Evolutionary conservation across 768 basidiomycete species (phyloP), one percentile per base, ranked within the genome.

Genomic region (Russula sp.): DNA sequence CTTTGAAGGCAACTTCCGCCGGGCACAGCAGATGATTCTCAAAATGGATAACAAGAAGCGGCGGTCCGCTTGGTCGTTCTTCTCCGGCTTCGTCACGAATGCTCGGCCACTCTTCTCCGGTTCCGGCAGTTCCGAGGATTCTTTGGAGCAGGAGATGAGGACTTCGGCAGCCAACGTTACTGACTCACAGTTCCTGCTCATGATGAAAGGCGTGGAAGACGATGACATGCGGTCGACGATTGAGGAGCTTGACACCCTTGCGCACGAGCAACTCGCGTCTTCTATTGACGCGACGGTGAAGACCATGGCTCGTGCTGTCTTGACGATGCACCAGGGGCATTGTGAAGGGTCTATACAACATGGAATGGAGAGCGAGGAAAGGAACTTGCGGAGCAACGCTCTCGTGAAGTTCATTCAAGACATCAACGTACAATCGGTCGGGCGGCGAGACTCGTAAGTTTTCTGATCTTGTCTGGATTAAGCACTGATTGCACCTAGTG

Each of bases 121-220:
- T 10, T 9, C 37, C 16, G 34, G 35, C 13, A 20, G 6, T 20
- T 32, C 27, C 6, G 60, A 56, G n/a, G 57, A 56, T 0, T 40
- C 42, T 5, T 31, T 50, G 31, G 18, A 51, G 27, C 55, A n/a
- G 35, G 62, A 66, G 9, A 47, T 59, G 42, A 62, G 53, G 18
- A 42, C 32, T 22, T 31, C 42, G 14, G 53, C 56, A 27, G n/a
- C 1, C 2, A 8, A 3, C 1, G 10, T 54, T 14, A 10, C 56
- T 2, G 64, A 69, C 49, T 14, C 48, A 1, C 18, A 16, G 5
- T 69, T 68, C 37, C 57, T 69, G 0, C 31, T 47, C 9, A 6
- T 20, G 18, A 22, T 68, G 8, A 49, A 47, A 2, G 14, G 27
- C 5, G 49, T 68, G 9, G 35, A 35, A 1, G 52, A 60, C 22